Conservation (phyloP, 257 asterid species). For the Scutellaria baicalensis region DNA sequence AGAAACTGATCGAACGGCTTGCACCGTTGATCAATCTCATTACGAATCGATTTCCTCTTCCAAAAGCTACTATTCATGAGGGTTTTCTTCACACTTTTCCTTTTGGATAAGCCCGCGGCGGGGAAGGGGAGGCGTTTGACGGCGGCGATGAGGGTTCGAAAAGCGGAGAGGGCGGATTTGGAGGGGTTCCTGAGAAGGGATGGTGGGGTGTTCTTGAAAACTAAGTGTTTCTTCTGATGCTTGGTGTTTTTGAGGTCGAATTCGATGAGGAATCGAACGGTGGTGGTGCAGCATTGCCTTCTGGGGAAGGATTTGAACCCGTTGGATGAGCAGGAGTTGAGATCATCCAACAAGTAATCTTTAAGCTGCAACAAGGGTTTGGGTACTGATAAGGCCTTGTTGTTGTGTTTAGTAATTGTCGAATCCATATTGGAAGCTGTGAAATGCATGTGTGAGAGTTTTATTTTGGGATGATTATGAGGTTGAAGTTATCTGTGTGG, state of each 20-base stretch:
- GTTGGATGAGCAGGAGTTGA: conserved; percentile 44
- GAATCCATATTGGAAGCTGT: conserved; percentile 17
- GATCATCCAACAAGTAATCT: conserved; percentile 31
- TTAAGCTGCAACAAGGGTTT: conserved; percentile 23
- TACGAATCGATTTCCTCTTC: conserved; percentile 32
- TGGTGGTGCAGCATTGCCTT: conserved; percentile 29
- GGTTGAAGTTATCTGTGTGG: too few relatives aligned
- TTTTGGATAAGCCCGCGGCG: not conserved
- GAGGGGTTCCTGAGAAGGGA: conserved; percentile 6
- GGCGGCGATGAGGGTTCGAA: conserved; percentile 43
- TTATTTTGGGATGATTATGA: not conserved
- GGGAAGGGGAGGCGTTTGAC: conserved; percentile 43
- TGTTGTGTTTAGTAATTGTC: conserved; percentile 14
- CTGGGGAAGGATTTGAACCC: conserved; percentile 38
- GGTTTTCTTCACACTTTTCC: conserved; percentile 31
- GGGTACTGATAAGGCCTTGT: not conserved
- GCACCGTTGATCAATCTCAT: conserved; percentile 38
- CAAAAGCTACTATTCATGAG: conserved; percentile 37
- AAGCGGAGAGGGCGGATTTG: conserved; percentile 32
- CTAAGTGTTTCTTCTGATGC: not conserved
- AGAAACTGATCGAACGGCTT: conserved; percentile 24
- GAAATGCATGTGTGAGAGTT: not conserved
- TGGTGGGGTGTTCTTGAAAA: conserved; percentile 9
- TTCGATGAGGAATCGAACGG: conserved; percentile 26
- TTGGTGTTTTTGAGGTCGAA: conserved; percentile 9